A percentile compares a stretch with the other conserved stretches of the same genome.
phyloP scores from a whole-genome alignment of 2,329 filamentous ascomycete genomes.

The Bipolaris victoriae region DNA sequence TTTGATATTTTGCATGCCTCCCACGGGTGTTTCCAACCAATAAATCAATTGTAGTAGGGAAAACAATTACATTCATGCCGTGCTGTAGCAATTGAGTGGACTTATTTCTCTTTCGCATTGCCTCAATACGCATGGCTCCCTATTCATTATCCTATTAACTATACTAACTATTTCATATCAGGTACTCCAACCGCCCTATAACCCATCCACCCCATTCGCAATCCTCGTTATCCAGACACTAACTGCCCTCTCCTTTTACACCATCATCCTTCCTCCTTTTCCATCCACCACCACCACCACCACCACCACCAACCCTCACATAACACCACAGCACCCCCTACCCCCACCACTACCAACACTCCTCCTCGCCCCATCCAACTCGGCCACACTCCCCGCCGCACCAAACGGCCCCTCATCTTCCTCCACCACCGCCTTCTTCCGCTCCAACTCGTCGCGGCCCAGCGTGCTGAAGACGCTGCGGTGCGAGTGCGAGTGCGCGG shows the following conservation, averaged over 20 bases:
- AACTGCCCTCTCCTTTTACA: neutral
- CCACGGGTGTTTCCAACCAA: neutral
- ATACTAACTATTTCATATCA: neutral
- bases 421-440: slow-evolving; percentile 34
- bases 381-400: slow-evolving; percentile 19
- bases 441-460: slow-evolving; percentile 40
- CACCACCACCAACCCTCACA: neutral
- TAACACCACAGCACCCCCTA: slow-evolving; percentile 15
- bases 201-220: neutral
- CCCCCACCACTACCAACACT: slow-evolving; percentile 17
- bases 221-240: neutral
- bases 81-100: neutral
- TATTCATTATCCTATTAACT: neutral
- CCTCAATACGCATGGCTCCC: neutral
- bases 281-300: neutral
- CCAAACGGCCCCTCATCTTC: slow-evolving; percentile 35
- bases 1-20: neutral
- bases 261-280: too few relatives aligned
- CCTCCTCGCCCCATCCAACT: slow-evolving; percentile 25
- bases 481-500: slow-evolving; percentile 8
- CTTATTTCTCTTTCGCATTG: too few relatives aligned
- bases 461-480: slow-evolving; percentile 34
- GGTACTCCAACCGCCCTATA: too few relatives aligned
- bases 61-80: neutral
- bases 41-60: too few relatives aligned